A percentile compares a stretch with the other conserved stretches of the same genome.
These are phyloP conservation scores for Hygrophorus russula DNA, from an alignment of 768 basidiomycete species.

Conservation along the genomic window DNA sequence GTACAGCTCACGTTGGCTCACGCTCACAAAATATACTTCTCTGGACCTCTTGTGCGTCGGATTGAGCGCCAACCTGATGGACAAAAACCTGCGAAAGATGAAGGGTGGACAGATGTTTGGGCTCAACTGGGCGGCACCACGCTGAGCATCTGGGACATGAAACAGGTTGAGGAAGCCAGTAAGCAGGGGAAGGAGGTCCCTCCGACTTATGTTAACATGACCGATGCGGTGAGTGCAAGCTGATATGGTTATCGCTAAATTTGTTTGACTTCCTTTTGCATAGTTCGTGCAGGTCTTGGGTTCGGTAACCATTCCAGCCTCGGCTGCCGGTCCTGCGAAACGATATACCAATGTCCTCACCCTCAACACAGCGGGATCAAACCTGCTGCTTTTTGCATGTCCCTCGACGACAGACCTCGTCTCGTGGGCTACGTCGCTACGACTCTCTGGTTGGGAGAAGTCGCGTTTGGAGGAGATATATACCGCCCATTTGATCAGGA, in stretches of 20 bases:
- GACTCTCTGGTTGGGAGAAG: conserved; percentile 91
- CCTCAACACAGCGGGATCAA: conserved; percentile 89
- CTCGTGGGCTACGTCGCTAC: conserved; percentile 87
- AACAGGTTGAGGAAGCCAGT: conserved; percentile 74
- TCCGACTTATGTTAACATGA: conserved; percentile 78
- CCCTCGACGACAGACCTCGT: conserved; percentile 56
- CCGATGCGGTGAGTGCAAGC: conserved; percentile 62
- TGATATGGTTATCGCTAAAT: conserved; percentile 6
- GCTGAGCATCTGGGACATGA: conserved; percentile 88
- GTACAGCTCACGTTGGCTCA: conserved; percentile 67
- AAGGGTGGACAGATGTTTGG: conserved; percentile 80
- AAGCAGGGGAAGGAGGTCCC: conserved; percentile 74
- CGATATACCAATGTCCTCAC: conserved; percentile 75
- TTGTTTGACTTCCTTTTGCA: conserved; percentile 6
- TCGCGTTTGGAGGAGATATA: conserved; percentile 94
- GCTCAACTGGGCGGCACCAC: conserved; percentile 85
- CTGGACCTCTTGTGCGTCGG: conserved; percentile 67
- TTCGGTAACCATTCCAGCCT: conserved; percentile 54
- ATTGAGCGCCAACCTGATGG: conserved; percentile 75
- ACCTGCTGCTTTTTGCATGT: conserved; percentile 83
- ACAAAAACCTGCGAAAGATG: conserved; percentile 55
- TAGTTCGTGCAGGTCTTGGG: conserved; percentile 77
- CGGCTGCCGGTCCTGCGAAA: conserved; percentile 34
- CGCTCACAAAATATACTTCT: conserved; percentile 80
- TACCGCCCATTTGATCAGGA: conserved; percentile 85